Base-by-base conservation (phyloP, 352 stramenopile genomes). In the Globisporangium solare region DNA sequence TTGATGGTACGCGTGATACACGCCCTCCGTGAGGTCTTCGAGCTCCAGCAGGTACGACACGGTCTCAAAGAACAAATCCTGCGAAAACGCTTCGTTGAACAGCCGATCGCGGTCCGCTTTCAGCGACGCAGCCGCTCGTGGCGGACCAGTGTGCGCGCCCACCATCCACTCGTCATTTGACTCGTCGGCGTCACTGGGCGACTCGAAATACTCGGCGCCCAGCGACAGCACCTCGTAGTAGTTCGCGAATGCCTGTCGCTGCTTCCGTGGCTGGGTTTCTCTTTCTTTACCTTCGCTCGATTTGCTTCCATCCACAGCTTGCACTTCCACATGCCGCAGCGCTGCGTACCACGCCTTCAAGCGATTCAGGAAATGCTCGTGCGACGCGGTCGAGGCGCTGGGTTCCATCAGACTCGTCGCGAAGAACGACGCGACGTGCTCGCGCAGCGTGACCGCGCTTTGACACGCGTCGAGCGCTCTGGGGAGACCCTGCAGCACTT, bases 1-100 rank as follows among this genome's bases (percentile, higher is more conserved):
- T 14, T 70, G 55, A 12, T 58, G 40, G n/a, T 69, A 71, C 13
- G 63, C 53, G 3, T 7, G 54, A 35, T 71, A 66, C 6, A 78
- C 70, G 17, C 37, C 65, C 21, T 70, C 58, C 13, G 50, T 45
- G 1, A 27, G 24, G 24, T 27, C 24, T 5, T 27, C 24, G 2
- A 71, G 37, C 46, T 78, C 67, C 47, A 78, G 46, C 21, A 75
- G 58, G 37, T 75, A 60, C 47, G 54, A 66, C 22, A 61, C 56
- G 1, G 65, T 24, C 41, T 71, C 68, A 7, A 66, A 49, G 14
- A 62, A 39, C 39, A 70, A 51, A 35, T 71, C 64, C 13, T 76
- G 51, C 10, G 52, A 35, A 40, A 76, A 73, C 2, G 59, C 62
- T 11, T 64, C 58, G 3, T 68, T 43, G 21, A 66, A 61, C 13